These are phyloP conservation scores for Lasiodiplodia sp. DNA, from an alignment of 2,329 filamentous ascomycete genomes.

Conservation along the genomic window DNA sequence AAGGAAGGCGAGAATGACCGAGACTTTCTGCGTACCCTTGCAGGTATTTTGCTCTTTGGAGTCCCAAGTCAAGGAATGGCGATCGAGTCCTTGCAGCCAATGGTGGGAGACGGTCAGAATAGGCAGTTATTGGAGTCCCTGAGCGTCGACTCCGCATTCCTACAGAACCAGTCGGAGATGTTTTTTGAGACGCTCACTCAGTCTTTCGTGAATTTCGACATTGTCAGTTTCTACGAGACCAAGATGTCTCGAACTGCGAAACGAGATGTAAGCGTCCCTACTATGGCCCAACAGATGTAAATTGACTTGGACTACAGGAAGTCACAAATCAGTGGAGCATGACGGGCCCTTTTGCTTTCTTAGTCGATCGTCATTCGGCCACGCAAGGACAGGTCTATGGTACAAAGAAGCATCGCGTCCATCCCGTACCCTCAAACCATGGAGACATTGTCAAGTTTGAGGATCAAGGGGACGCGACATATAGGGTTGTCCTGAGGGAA, in stretches of 20 bases:
- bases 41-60: background rate
- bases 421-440: background rate
- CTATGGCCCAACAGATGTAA: background rate
- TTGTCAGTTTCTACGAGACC: conserved; percentile 1
- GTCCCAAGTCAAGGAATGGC: conserved; percentile 1
- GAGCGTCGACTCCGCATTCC: background rate
- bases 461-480: background rate
- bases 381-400: background rate
- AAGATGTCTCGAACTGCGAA: background rate
- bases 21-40: background rate
- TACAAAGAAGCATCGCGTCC: background rate
- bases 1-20: background rate
- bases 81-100: background rate
- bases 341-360: background rate
- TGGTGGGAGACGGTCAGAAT: background rate
- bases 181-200: too few species aligned
- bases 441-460: background rate
- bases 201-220: too few species aligned
- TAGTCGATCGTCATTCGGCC: background rate
- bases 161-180: too few species aligned
- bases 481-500: background rate
- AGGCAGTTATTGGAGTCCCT: background rate
- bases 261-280: background rate
- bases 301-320: background rate
- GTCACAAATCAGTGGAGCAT: background rate